A percentile compares a stretch with the other conserved stretches of the same genome.
Conservation (phyloP, 2,329 filamentous ascomycete species). For the Teratosphaeria zuluensis region DNA sequence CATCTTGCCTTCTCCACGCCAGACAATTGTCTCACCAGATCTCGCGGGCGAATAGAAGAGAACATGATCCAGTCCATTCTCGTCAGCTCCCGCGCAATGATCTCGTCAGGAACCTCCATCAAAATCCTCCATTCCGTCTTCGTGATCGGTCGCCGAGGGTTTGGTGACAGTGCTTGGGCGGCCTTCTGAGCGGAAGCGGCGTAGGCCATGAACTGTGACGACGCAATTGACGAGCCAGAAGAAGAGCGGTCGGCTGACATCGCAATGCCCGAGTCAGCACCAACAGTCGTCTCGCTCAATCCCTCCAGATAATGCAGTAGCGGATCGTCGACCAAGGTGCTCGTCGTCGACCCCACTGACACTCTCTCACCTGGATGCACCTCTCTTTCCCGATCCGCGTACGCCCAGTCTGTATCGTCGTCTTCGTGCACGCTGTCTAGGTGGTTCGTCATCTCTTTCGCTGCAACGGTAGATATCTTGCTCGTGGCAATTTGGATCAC, state of each 20-base stretch:
- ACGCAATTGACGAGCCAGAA: constrained; percentile 22
- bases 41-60: constrained; percentile 82
- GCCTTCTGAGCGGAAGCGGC: constrained; percentile 74
- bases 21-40: constrained; percentile 85
- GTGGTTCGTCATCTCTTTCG: constrained; percentile 73
- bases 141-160: constrained; percentile 58
- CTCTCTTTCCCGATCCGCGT: constrained; percentile 56
- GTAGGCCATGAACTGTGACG: constrained; percentile 48
- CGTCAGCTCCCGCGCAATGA: constrained; percentile 83
- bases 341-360: constrained; percentile 22
- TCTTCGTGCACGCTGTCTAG: constrained; percentile 71
- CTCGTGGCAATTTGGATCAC: constrained; percentile 64
- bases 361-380: constrained; percentile 27
- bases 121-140: constrained; percentile 85
- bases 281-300: constrained; percentile 20
- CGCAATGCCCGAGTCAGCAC: constrained; percentile 13
- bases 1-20: constrained; percentile 43
- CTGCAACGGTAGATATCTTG: constrained; percentile 73
- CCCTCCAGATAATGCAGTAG: constrained; percentile 19
- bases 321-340: constrained; percentile 26
- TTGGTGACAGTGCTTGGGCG: constrained; percentile 61
- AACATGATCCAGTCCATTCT: constrained; percentile 98
- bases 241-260: constrained; percentile 10
- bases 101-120: constrained; percentile 75
- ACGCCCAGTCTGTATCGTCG: constrained; percentile 90